phyloP scores from a whole-genome alignment of 2,329 filamentous ascomycete genomes.

The Aureobasidium lini region DNA sequence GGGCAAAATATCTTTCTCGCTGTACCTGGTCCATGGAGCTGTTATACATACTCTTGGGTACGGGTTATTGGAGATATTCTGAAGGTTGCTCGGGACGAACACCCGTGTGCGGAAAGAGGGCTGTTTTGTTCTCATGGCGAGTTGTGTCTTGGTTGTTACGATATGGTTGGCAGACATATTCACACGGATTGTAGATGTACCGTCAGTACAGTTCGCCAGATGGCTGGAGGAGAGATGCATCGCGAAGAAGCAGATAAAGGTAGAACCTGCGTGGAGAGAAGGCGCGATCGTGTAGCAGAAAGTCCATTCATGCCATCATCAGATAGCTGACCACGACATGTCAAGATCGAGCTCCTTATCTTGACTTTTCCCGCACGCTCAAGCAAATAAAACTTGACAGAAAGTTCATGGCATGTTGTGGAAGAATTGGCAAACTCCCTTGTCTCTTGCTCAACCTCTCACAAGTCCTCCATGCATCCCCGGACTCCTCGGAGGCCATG shows the following conservation, averaged over 20 bases:
- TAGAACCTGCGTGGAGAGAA: background rate
- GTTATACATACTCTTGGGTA: conserved; percentile 49
- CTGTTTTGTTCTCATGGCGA: conserved; percentile 49
- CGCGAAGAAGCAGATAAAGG: background rate
- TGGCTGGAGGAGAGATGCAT: conserved; percentile 40
- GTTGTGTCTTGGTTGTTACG: conserved; percentile 47
- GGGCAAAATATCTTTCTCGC: conserved; percentile 52
- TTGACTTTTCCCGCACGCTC: too few relatives aligned
- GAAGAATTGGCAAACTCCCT: too few relatives aligned
- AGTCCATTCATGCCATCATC: too few relatives aligned
- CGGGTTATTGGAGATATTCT: conserved; percentile 44
- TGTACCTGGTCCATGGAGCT: conserved; percentile 56
- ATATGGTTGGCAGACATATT: conserved; percentile 52
- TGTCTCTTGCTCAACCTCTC: too few relatives aligned
- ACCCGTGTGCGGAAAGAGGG: conserved; percentile 36
- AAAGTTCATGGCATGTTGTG: too few relatives aligned
- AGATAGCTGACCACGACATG: too few relatives aligned
- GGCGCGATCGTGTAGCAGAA: background rate
- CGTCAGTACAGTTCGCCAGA: conserved; percentile 49
- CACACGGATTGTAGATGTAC: conserved; percentile 49
- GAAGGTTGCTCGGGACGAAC: conserved; percentile 41
- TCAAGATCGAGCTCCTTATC: too few relatives aligned
- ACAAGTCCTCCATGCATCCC: too few relatives aligned
- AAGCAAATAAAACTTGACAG: too few relatives aligned
- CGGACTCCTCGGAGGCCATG: too few relatives aligned